Conservation (phyloP, 2,329 filamentous ascomycete species). For the Ustulina deusta region DNA sequence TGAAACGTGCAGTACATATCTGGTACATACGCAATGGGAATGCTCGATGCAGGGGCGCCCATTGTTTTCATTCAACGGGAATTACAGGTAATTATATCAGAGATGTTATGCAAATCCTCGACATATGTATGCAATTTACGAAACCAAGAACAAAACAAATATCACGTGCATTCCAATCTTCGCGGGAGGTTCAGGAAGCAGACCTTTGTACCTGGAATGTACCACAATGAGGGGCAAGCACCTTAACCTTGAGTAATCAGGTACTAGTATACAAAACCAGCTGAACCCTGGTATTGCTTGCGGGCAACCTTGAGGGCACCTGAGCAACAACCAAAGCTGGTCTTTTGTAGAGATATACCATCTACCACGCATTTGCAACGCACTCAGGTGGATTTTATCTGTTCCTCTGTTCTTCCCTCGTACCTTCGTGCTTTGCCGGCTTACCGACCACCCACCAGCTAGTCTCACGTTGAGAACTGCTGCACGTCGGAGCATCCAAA, state of each 20-base stretch:
- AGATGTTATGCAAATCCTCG: not conserved
- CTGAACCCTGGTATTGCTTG: not conserved
- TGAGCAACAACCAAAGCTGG: conserved; percentile 8
- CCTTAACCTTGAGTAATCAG: not conserved
- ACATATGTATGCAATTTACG: not conserved
- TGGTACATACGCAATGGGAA: not conserved
- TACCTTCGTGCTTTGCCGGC: not conserved
- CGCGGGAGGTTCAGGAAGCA: too few relatives aligned
- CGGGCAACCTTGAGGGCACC: conserved; percentile 23
- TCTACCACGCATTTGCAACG: not conserved
- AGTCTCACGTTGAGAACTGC: conserved; percentile 1
- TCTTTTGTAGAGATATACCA: not conserved
- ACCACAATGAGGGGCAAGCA: not conserved
- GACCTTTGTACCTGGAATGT: not conserved
- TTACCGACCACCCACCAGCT: not conserved
- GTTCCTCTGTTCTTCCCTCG: not conserved
- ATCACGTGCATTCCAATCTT: too few relatives aligned
- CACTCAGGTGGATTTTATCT: not conserved
- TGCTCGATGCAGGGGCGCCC: not conserved
- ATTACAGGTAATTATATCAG: not conserved
- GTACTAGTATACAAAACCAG: not conserved
- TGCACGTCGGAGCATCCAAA: conserved; percentile 12
- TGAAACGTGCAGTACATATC: conserved; percentile 6
- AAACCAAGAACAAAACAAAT: not conserved
- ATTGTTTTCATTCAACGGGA: not conserved